Base-by-base conservation (phyloP, 768 basidiomycete species). In the Serendipita sp. region DNA sequence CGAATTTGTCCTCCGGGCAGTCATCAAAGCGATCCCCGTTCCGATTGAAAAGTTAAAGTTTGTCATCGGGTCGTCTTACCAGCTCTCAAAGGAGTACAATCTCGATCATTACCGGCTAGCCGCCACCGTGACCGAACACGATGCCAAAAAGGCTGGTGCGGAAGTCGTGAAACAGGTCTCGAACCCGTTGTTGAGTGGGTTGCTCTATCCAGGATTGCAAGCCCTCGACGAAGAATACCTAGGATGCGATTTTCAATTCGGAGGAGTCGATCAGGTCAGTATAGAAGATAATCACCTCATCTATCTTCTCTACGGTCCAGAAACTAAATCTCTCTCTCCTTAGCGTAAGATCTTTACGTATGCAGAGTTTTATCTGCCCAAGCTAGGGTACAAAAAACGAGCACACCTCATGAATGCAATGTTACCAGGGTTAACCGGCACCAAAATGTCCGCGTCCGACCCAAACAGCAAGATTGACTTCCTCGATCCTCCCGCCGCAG, bases 261-360 rank as follows among this genome's bases (percentile, higher is more conserved):
- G 95, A 15, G 96, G 96, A 63, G 85, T 91, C 7, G 96, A 99
- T 72, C 95, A 98, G 82, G 94, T 94, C 23, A 23, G 23, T 23
- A 23, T 23, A 23, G 1, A 64, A 63, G 81, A 71, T 0, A 35
- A 44, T 36, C 64, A 16, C 10, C 30, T 36, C 5, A 54, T 44
- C 16, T 7, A 41, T 63, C 32, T 36, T 38, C 23, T 18, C n/a
- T 51, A 23, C 3, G 28, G 44, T 23, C 32, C 60, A 60, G 51
- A 41, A 13, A 16, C 64, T 7, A 41, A 30, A 63, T 7, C 35
- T 38, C 44, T 60, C 16, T 18, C 35, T 8, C 56, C n/a, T 23
- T 72, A 95, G 91, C 85, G 95, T 66, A 98, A 98, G 78, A 97
- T 98, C 72, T 99, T 99, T 76, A 97, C 92, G 18, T 95, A 95